Percentiles rank a stretch among this genome's conserved stretches.
Conservation (phyloP, 306 rosid genomes). For the Prunus padus region DNA sequence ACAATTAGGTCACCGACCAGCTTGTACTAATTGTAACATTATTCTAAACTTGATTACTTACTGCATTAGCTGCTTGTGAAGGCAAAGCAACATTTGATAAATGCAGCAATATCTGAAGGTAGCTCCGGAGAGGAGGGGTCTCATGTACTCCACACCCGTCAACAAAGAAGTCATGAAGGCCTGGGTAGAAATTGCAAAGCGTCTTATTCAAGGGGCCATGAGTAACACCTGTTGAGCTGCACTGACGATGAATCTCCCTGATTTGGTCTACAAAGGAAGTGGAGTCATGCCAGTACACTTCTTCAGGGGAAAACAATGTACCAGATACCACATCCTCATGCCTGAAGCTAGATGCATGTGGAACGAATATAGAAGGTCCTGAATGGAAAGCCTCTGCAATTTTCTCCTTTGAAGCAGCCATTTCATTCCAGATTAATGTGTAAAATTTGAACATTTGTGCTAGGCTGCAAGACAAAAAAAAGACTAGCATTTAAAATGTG, state of each 20-base stretch:
- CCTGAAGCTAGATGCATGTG: conserved; percentile 45
- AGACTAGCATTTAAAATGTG: conserved; percentile 8
- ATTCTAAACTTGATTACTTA: conserved; percentile 37
- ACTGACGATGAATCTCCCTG: conserved; percentile 37
- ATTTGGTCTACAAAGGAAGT: conserved; percentile 57
- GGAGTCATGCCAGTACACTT: conserved; percentile 79
- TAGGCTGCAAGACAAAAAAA: conserved; percentile 44
- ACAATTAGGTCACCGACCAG: conserved; percentile 24
- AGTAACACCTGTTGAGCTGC: conserved; percentile 30
- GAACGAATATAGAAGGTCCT: conserved; percentile 75
- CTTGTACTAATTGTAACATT: conserved; percentile 16
- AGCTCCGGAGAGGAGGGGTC: conserved; percentile 66
- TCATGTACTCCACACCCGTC: conserved; percentile 63
- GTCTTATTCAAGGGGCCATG: conserved; percentile 49
- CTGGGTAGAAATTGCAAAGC: conserved; percentile 59
- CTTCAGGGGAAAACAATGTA: conserved; percentile 52
- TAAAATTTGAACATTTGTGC: conserved; percentile 79
- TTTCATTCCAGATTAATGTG: conserved; percentile 75
- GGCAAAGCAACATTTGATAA: conserved; percentile 67
- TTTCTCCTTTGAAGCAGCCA: conserved; percentile 58
- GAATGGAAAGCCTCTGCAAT: conserved; percentile 52
- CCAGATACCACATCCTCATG: conserved; percentile 64
- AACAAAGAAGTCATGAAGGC: conserved; percentile 76
- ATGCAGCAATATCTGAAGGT: conserved; percentile 77
- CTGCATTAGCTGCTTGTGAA: conserved; percentile 67